Evolutionary conservation across 2,329 filamentous ascomycete genomes (phyloP).

Genomic region (Pseudogymnoascus pannorum): DNA sequence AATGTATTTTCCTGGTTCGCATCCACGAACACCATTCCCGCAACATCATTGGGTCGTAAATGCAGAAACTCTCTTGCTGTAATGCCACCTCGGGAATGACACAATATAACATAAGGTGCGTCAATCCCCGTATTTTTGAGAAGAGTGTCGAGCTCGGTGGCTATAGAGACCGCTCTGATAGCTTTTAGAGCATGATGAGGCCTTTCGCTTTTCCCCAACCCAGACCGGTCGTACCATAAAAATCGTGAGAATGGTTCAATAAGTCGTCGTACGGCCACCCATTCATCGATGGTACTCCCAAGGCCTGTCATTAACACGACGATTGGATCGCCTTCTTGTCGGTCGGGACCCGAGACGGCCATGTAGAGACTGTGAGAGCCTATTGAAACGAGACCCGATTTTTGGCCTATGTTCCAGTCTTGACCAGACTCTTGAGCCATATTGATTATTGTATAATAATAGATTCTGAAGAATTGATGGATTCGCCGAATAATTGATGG

Average conservation of each 20-base stretch:
- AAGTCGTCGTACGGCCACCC: conserved; percentile 20
- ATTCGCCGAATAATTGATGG: not conserved
- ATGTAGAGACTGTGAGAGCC: conserved; percentile 20
- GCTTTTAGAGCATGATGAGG: conserved; percentile 2
- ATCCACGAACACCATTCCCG: conserved; percentile 18
- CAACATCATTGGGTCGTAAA: conserved; percentile 13
- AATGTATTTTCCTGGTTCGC: conserved; percentile 13
- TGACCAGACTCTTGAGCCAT: not conserved
- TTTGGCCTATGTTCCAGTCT: conserved; percentile 14
- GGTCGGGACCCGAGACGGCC: conserved; percentile 20
- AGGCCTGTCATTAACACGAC: conserved; percentile 22
- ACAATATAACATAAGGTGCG: conserved; percentile 14
- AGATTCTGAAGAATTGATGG: not conserved
- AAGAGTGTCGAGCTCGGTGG: conserved; percentile 14
- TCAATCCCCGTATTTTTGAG: conserved; percentile 10
- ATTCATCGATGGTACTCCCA: conserved; percentile 21
- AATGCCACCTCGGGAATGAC: conserved; percentile 17
- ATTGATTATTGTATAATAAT: not conserved
- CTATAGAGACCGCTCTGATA: conserved; percentile 12
- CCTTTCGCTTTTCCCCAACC: conserved; percentile 20
- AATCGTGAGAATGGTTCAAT: conserved; percentile 19
- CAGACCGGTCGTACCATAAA: conserved; percentile 23
- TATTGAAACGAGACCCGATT: conserved; percentile 18
- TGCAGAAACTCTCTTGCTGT: conserved; percentile 16
- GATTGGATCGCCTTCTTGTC: conserved; percentile 18